Base-by-base conservation (phyloP, 495 filamentous ascomycete genomes). In the Sordaria brevicollis region DNA sequence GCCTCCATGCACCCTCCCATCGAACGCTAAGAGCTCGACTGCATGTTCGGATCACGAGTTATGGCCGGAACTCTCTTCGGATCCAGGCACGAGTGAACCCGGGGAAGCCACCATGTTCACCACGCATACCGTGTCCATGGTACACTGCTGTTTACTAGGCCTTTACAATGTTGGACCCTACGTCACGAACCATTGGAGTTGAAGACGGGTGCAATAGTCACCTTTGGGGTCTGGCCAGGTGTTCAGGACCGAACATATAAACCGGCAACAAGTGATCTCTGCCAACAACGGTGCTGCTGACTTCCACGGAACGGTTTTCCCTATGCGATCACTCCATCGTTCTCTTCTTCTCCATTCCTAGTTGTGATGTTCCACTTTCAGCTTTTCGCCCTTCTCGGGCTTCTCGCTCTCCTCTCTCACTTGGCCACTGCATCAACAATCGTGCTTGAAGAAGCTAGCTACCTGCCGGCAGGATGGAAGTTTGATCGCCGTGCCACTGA, bases 401-500 rank as follows among this genome's bases (percentile, higher is more conserved):
- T 75, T 13, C 7, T 66, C 17, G 1, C 49, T 17, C 25, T 62
- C 33, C 34, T 67, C 15, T 65, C 36, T 6, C 57, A 67, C 15
- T 67, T 73, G 11, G 29, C 68, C 11, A 71, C 71, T 3, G 75
- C 71, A 3, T 35, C 67, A 31, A 54, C 69, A 5, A 73, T 79
- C 15, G 41, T 73, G 25, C 71, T 79, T 4, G 73, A 77, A 43
- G 41, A 76, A 29, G 13, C 65, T 1, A 67, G 71, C 11, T 62
- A 67, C 3, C 49, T 74, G 6, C 75, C 77, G 10, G 39, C 43
- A 17, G 76, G 76, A 33, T 79, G 77, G 77, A 54, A 25, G 1
- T 70, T 76, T 67, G 69, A 71, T 31, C 49, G 65, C 67, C 66
- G 69, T 19, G 76, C 77, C 65, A 72, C 25, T 13, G 68, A 67